These are phyloP conservation scores for Lentinula sp. DNA, from an alignment of 768 basidiomycete genomes.

Conservation along the genomic window DNA sequence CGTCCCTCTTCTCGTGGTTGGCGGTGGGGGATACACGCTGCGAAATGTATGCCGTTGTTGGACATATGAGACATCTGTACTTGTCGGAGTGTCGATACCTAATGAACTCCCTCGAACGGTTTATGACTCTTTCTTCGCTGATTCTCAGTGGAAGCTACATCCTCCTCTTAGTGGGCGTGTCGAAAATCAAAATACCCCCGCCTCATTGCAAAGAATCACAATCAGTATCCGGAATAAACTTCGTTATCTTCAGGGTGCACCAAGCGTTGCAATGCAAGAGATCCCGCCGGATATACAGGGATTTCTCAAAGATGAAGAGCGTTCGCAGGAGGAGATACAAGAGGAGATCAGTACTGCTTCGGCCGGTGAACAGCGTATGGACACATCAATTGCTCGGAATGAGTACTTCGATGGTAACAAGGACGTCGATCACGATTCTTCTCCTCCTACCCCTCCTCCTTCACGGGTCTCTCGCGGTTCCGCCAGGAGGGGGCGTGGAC, in stretches of 20 bases:
- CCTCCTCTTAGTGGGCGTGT: conserved; percentile 88
- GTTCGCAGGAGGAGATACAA: conserved; percentile 59
- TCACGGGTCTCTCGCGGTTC: not conserved
- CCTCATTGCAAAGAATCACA: conserved; percentile 83
- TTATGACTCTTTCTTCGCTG: conserved; percentile 91
- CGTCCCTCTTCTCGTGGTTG: conserved; percentile 85
- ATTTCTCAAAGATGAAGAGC: conserved; percentile 67
- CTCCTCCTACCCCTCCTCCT: conserved; percentile 7
- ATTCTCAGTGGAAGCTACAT: conserved; percentile 88
- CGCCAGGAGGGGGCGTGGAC: not conserved
- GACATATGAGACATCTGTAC: conserved; percentile 95
- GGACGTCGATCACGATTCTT: conserved; percentile 52
- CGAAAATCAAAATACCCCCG: conserved; percentile 86
- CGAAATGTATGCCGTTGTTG: conserved; percentile 98
- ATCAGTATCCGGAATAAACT: conserved; percentile 81
- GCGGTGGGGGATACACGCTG: conserved; percentile 96
- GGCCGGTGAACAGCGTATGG: conserved; percentile 51
- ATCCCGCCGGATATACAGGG: conserved; percentile 89
- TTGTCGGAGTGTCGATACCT: conserved; percentile 77
- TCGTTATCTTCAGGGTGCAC: conserved; percentile 89
- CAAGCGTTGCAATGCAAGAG: conserved; percentile 95
- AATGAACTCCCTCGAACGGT: conserved; percentile 85
- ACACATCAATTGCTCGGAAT: conserved; percentile 44
- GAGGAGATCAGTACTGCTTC: conserved; percentile 55
- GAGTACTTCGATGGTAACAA: conserved; percentile 73